Evolutionary conservation across 2,329 filamentous ascomycete genomes (phyloP), one percentile per base, ranked within the genome.

Genomic region (Ophiostoma australiae): DNA sequence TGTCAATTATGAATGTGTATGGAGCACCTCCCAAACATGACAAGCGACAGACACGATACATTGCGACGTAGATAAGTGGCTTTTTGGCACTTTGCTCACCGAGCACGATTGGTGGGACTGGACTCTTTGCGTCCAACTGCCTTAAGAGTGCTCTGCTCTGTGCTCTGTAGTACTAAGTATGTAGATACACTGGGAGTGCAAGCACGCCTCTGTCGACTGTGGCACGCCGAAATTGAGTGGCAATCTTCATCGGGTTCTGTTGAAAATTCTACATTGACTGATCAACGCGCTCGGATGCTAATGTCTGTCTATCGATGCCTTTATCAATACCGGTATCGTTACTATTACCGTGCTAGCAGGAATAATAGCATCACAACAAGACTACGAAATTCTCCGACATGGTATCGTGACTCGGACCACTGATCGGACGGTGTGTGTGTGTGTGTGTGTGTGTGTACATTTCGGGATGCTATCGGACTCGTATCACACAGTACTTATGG

Each of bases 81-180:
- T 27, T 58, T 52, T 58, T 58, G 52, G n/a, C n/a, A 58, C 52
- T 58, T 58, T 58, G 52, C 52, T 58, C 52, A 58, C 52, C 52
- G 52, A 58, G n/a, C n/a, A 58, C 52, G 23, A 58, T 31, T 13
- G n/a, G 52, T 58, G 52, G 52, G 23, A 27, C 52, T 27, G 27
- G 27, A 31, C 27, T 31, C 27, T 31, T 31, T 31, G 27, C 27
- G 27, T 31, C 27, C 27, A 31, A n/a, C n/a, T n/a, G n/a, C n/a
- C n/a, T n/a, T n/a, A n/a, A 31, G 27, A 31, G 27, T 31, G 27
- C 1, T 31, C 27, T 31, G 27, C 3, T 1, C 27, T 31, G 27
- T 31, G 27, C 27, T 31, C 27, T 31, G 27, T 31, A 31, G 27
- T 31, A 31, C n/a, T n/a, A n/a, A n/a, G n/a, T n/a, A n/a, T n/a